phyloP scores from a whole-genome alignment of 1,284 basidiomycete genomes.

The Cystobasidium slooffiae region DNA sequence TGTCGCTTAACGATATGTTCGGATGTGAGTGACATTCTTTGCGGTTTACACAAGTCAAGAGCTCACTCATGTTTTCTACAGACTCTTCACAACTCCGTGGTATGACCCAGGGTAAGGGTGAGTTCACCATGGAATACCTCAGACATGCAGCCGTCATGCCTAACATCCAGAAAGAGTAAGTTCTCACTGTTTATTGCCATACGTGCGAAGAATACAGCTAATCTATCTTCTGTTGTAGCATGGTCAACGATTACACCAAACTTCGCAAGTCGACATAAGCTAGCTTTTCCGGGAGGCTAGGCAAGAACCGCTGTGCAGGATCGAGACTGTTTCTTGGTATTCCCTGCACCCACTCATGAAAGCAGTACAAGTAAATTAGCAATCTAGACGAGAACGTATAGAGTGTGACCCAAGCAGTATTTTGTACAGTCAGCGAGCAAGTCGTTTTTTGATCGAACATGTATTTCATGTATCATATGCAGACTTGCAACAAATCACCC shows the following conservation, averaged over 20 bases:
- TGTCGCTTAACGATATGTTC: constrained; percentile 98
- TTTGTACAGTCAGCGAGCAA: too few relatives aligned
- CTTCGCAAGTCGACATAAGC: constrained; percentile 32
- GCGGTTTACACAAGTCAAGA: neutral
- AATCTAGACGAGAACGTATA: too few relatives aligned
- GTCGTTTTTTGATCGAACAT: too few relatives aligned
- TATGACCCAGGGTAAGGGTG: constrained; percentile 91
- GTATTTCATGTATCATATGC: too few relatives aligned
- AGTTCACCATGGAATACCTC: constrained; percentile 52
- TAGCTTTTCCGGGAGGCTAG: neutral
- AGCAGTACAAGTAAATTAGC: too few relatives aligned
- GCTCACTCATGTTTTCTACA: constrained; percentile 16
- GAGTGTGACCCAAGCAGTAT: too few relatives aligned
- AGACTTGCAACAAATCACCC: too few relatives aligned
- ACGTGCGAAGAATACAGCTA: too few relatives aligned
- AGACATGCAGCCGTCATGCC: constrained; percentile 82
- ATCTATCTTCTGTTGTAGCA: constrained; percentile 17
- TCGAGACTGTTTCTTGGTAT: neutral
- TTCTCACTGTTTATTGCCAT: constrained; percentile 58
- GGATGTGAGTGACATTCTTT: constrained; percentile 63
- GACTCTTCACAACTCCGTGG: constrained; percentile 87
- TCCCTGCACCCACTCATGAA: neutral
- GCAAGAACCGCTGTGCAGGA: neutral
- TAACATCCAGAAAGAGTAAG: constrained; percentile 81
- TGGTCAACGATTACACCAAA: constrained; percentile 39